A percentile compares a stretch with the other conserved stretches of the same genome.
These are phyloP conservation scores for Globisporangium alternatum DNA, from an alignment of 352 stramenopile species.

Conservation along the genomic window DNA sequence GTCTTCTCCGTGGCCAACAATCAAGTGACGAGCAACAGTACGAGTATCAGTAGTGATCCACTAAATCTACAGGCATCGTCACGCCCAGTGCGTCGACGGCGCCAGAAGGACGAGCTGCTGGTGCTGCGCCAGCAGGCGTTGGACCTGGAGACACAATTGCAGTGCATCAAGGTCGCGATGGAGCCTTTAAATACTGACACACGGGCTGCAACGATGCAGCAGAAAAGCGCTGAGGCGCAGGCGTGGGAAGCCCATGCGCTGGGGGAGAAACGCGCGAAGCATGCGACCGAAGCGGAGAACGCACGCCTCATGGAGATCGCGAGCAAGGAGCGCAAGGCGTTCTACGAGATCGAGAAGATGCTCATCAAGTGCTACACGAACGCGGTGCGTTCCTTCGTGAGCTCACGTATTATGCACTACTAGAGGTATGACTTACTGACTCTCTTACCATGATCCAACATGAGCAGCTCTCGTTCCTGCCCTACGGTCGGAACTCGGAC, in stretches of 20 bases:
- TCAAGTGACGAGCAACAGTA: not conserved
- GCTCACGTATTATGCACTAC: not conserved
- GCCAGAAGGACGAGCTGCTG: slow-evolving; percentile 18
- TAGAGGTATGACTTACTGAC: not conserved
- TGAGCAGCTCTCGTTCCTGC: slow-evolving; percentile 12
- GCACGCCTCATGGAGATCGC: slow-evolving; percentile 10
- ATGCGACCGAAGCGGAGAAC: slow-evolving; percentile 8
- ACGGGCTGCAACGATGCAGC: too few relatives aligned
- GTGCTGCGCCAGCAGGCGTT: slow-evolving; percentile 9
- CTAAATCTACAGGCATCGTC: not conserved
- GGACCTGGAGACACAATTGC: slow-evolving; percentile 11
- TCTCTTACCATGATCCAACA: not conserved
- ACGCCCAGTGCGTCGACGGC: slow-evolving; percentile 6
- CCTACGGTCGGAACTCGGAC: not conserved
- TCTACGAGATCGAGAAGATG: slow-evolving; percentile 13
- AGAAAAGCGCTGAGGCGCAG: not conserved
- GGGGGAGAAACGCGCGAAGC: not conserved
- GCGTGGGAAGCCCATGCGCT: slow-evolving; percentile 1
- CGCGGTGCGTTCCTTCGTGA: slow-evolving; percentile 5
- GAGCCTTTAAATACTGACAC: not conserved
- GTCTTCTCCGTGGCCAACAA: not conserved
- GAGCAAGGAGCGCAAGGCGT: slow-evolving; percentile 5
- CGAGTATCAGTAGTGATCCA: not conserved
- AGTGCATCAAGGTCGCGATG: not conserved
- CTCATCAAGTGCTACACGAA: slow-evolving; percentile 15